phyloP scores from a whole-genome alignment of 805 yeast species.

The Scheffersomyces lignosus region DNA sequence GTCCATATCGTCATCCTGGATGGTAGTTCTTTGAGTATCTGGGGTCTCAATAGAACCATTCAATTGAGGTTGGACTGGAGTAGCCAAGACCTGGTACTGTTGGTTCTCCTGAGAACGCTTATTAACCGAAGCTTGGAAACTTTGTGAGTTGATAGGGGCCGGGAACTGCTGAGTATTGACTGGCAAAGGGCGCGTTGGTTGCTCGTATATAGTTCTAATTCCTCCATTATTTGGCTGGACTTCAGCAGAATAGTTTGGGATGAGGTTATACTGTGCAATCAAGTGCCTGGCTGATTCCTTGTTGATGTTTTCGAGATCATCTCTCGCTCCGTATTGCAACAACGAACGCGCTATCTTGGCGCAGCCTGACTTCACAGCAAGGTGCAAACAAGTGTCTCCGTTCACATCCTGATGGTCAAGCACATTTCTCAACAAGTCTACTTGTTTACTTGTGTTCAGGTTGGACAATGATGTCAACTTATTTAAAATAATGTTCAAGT shows the following conservation, averaged over 20 bases:
- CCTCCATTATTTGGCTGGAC: background rate
- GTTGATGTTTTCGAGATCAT: slow-evolving; percentile 44
- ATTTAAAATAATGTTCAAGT: slow-evolving; percentile 71
- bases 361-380: slow-evolving; percentile 71
- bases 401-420: slow-evolving; percentile 74
- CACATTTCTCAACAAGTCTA: slow-evolving; percentile 60
- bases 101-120: background rate
- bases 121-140: background rate
- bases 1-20: slow-evolving; percentile 43
- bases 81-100: slow-evolving; percentile 19
- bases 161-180: too few relatives aligned
- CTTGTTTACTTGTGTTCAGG: slow-evolving; percentile 43
- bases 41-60: slow-evolving; percentile 34
- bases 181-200: too few relatives aligned
- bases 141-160: background rate
- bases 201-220: background rate
- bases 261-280: slow-evolving; percentile 40
- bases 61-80: slow-evolving; percentile 29
- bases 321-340: slow-evolving; percentile 80
- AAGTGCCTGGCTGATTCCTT: slow-evolving; percentile 46
- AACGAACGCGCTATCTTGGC: slow-evolving; percentile 74
- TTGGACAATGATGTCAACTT: slow-evolving; percentile 56
- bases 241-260: slow-evolving; percentile 10
- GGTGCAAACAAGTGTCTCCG: slow-evolving; percentile 85
- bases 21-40: slow-evolving; percentile 45